Base-by-base conservation (phyloP, 129 eudicot species). In the Flaveria robusta region DNA sequence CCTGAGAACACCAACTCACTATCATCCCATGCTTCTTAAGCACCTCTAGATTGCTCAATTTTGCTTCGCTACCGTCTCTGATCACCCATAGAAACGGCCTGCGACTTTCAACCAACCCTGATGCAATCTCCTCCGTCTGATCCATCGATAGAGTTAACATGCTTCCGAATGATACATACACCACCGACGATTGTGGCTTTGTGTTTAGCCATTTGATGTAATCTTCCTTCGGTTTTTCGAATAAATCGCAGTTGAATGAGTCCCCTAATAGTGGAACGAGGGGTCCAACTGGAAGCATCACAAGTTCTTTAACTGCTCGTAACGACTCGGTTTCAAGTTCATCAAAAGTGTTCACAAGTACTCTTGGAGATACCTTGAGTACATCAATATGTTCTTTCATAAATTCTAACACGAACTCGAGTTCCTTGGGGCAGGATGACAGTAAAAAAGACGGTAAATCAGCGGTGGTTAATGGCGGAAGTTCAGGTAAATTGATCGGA, bases 161-260 rank as follows among this genome's bases (percentile, higher is more conserved):
- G 85, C 90, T 90, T 2, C 96, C 96, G 51, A 87, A 87, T 37
- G 90, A 82, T 10, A 83, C 81, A 59, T 85, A 87, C 37, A 87
- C 64, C 1, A 87, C 86, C 0, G 96, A 87, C 0, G 77, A 62
- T 24, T 41, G 69, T 9, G 86, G 84, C 83, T 87, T 83, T 4
- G 83, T 58, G 72, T 34, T 71, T 20, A 90, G 81, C 96, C 96
- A 87, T 7, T 74, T 43, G 16, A 60, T 43, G 50, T 74, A 72
- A 4, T 54, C 39, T 0, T 55, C 77, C 39, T 10, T 24, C 15
- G 77, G 37, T 19, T 72, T 72, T 10, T 72, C 58, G 10, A 56
- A 55, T 14, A 68, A 68, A 60, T 60, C 66, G 1, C 66, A 60
- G 9, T 27, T 26, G n/a, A 60, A 5, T 60, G 66, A 60, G 54